Evolutionary conservation across 805 yeast genomes (phyloP), one percentile per base, ranked within the genome.

Genomic region (Pichia sporocuriosa): DNA sequence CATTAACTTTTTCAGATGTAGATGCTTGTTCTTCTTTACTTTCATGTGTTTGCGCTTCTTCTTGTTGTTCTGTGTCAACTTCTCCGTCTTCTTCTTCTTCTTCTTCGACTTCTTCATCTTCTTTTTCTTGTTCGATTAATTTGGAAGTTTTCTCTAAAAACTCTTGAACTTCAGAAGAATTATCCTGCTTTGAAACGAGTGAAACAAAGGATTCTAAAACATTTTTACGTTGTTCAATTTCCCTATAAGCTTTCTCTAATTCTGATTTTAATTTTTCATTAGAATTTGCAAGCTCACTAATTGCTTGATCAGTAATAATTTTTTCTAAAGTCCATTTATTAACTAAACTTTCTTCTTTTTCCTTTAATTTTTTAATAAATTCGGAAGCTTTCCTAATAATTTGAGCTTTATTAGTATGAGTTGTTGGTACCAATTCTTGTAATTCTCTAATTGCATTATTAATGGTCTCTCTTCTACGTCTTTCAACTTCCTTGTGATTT

Each of bases 301-400:
- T 82, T 11, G 90, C 88, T 65, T 90, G 97, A 61, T 89, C 97
- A 28, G 90, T 82, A 49, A 88, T 72, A 48, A 93, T 72, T 66
- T 90, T 90, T 63, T 90, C 97, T 56, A 90, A 71, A 6, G 97
- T 89, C 86, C 95, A 86, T 67, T 93, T 90, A 64, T 90, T 96
- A 54, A 87, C 81, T 58, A 85, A 84, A 55, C 83, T 80, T 62
- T 78, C 81, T 63, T 89, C 97, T 54, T 85, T 86, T 54, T 86
- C 96, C 64, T 88, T 85, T 58, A 93, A 73, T 63, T 89, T 77
- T 62, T 82, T 79, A 60, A 93, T 93, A 57, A 84, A 87, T 58
- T 89, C 96, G 26, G 86, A 90, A 4, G 96, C 95, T 45, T 90
- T 74, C 55, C 79, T 80, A 52, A 93, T 70, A 45, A 90, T 85